Evolutionary conservation across 345 rosid genomes (phyloP).

Genomic region (Moricandia moricandioides): DNA sequence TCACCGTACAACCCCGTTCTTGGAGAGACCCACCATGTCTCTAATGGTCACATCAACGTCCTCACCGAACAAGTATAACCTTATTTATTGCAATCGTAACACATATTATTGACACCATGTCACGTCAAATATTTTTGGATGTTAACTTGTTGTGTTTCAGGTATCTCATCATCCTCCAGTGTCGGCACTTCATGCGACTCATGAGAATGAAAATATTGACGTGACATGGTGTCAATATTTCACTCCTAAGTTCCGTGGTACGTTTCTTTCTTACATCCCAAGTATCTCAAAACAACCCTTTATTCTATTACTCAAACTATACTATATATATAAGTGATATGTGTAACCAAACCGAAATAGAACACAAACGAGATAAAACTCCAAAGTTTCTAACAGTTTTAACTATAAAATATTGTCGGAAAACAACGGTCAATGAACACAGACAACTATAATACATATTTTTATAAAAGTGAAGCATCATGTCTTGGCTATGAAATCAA

Average conservation of each 20-base stretch:
- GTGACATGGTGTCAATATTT: slow-evolving; percentile 58
- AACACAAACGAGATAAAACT: not conserved
- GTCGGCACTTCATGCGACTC: slow-evolving; percentile 82
- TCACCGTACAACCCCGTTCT: slow-evolving; percentile 88
- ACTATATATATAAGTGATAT: no score
- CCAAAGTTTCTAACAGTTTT: not conserved
- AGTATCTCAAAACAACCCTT: not conserved
- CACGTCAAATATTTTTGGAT: not conserved
- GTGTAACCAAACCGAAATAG: not conserved
- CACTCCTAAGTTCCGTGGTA: slow-evolving; percentile 68
- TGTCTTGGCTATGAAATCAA: not conserved
- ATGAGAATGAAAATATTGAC: slow-evolving; percentile 57
- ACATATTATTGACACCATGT: not conserved
- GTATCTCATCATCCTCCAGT: slow-evolving; percentile 90
- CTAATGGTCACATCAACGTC: slow-evolving; percentile 61
- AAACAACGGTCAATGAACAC: not conserved
- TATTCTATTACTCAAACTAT: not conserved
- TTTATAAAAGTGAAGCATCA: not conserved
- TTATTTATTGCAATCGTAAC: not conserved
- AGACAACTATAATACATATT: not conserved
- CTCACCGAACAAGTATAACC: slow-evolving; percentile 68
- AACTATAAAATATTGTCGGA: not conserved
- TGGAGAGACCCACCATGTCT: slow-evolving; percentile 94
- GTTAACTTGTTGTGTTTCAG: slow-evolving; percentile 26
- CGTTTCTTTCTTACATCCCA: not conserved